Percentiles rank a stretch among this genome's conserved stretches.
phyloP scores from a whole-genome alignment of 805 yeast genomes.

The Kazachstania africana region DNA sequence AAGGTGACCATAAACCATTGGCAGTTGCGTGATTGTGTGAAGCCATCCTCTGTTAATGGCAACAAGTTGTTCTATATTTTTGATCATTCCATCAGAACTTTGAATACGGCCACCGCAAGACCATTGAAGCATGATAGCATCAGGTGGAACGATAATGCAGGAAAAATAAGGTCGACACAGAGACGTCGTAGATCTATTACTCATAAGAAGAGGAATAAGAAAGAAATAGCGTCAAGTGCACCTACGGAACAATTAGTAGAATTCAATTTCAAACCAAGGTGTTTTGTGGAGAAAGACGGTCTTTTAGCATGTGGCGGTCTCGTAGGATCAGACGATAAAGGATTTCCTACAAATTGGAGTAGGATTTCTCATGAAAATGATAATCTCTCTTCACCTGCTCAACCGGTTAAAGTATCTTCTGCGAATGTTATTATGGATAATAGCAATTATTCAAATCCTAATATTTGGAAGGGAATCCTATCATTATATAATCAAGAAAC shows the following conservation, averaged over 20 bases:
- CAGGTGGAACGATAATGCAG: too few relatives aligned
- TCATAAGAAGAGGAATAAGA: slow-evolving; percentile 3
- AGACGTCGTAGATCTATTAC: not conserved
- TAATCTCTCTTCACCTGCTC: slow-evolving; percentile 10
- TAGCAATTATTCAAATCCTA: slow-evolving; percentile 22
- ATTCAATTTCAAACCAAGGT: slow-evolving; percentile 58
- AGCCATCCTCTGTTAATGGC: slow-evolving; percentile 33
- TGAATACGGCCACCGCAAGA: slow-evolving; percentile 25
- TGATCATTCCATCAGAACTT: slow-evolving; percentile 38
- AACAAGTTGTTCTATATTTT: slow-evolving; percentile 46
- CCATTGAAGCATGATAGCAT: not conserved
- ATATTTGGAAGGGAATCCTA: slow-evolving; percentile 40
- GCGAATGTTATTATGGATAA: slow-evolving; percentile 17
- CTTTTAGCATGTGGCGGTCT: slow-evolving; percentile 43
- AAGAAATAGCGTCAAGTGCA: slow-evolving; percentile 1
- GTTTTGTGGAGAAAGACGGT: slow-evolving; percentile 49
- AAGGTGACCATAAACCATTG: slow-evolving; percentile 41
- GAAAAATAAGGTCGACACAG: not conserved
- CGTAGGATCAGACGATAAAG: slow-evolving; percentile 28
- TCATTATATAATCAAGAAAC: slow-evolving; percentile 36
- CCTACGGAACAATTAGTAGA: slow-evolving; percentile 31
- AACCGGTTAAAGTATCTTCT: slow-evolving; percentile 22
- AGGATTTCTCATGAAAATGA: slow-evolving; percentile 4
- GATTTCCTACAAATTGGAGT: slow-evolving; percentile 21
- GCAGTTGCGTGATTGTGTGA: slow-evolving; percentile 72